Percentiles rank a stretch among this genome's conserved stretches.
These are phyloP conservation scores for Mycena alexandri DNA, from an alignment of 768 basidiomycete genomes.

Conservation along the genomic window DNA sequence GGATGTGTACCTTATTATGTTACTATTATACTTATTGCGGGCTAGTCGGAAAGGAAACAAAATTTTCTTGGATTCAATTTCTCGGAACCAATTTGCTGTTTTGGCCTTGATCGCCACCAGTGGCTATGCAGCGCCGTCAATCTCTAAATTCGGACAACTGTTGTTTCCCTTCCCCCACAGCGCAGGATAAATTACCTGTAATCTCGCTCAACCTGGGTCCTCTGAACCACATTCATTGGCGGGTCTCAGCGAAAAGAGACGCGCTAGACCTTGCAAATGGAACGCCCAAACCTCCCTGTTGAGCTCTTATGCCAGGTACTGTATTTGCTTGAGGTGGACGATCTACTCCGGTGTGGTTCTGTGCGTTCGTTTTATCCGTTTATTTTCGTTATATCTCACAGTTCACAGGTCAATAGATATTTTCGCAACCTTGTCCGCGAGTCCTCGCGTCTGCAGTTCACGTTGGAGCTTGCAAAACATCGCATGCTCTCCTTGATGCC, in stretches of 20 bases:
- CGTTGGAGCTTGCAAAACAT: constrained; percentile 62
- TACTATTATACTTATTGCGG: background rate
- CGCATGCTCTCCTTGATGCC: constrained; percentile 57
- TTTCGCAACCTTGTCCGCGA: constrained; percentile 52
- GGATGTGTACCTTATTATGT: background rate
- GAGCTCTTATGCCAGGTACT: constrained; percentile 27
- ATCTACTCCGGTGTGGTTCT: constrained; percentile 22
- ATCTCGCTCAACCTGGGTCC: no score
- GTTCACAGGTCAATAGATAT: constrained; percentile 54
- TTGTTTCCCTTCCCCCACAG: no score
- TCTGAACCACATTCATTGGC: no score
- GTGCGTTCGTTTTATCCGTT: constrained; percentile 13
- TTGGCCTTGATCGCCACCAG: background rate
- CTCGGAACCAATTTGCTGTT: no score
- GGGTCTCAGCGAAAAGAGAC: no score
- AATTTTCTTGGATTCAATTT: no score
- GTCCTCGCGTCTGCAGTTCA: constrained; percentile 62
- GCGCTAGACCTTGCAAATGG: constrained; percentile 4
- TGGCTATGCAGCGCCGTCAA: background rate
- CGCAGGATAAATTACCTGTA: no score
- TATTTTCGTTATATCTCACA: background rate
- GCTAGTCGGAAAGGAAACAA: no score
- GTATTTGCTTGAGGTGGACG: constrained; percentile 19
- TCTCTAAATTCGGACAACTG: no score
- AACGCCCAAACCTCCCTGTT: constrained; percentile 30